Conservation (phyloP, 805 yeast species). For the Aciculoconidium aculeatum region DNA sequence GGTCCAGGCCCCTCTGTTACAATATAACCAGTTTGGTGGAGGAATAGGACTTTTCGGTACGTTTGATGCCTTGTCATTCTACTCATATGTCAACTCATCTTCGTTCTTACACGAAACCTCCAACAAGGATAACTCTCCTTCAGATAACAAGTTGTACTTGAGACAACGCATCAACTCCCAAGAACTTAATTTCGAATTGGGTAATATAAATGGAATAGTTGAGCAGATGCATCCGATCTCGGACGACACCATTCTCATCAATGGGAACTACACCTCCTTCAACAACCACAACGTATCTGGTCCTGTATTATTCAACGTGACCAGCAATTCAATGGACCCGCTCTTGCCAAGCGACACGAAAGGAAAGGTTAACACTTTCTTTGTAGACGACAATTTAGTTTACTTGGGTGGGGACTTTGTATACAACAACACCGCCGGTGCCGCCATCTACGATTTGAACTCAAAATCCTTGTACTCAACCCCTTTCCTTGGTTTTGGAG, state of each 20-base stretch:
- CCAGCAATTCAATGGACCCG: constrained; percentile 18
- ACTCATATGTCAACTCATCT: constrained; percentile 22
- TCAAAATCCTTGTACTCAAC: constrained; percentile 38
- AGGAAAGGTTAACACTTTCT: constrained; percentile 30
- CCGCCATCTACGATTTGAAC: constrained; percentile 55
- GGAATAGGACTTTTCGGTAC: constrained; percentile 27
- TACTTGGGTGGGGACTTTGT: constrained; percentile 80
- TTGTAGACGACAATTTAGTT: constrained; percentile 40
- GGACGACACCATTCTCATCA: constrained; percentile 24
- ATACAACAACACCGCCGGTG: constrained; percentile 49
- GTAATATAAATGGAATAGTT: constrained; percentile 27
- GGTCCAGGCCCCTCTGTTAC: constrained; percentile 15
- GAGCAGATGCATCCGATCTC: constrained; percentile 21
- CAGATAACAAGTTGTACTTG: constrained; percentile 15
- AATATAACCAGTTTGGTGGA: constrained; percentile 22
- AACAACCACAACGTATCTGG: constrained; percentile 19
- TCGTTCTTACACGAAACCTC: constrained; percentile 11
- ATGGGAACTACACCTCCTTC: constrained; percentile 32
- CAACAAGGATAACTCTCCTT: neutral
- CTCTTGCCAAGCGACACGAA: constrained; percentile 16
- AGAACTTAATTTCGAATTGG: constrained; percentile 14
- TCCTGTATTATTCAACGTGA: constrained; percentile 32
- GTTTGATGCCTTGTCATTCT: constrained; percentile 24
- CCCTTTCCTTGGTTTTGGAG: constrained; percentile 74
- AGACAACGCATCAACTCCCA: constrained; percentile 15